Conservation (phyloP, 2,329 filamentous ascomycete genomes). For the Macrophomina tecta region DNA sequence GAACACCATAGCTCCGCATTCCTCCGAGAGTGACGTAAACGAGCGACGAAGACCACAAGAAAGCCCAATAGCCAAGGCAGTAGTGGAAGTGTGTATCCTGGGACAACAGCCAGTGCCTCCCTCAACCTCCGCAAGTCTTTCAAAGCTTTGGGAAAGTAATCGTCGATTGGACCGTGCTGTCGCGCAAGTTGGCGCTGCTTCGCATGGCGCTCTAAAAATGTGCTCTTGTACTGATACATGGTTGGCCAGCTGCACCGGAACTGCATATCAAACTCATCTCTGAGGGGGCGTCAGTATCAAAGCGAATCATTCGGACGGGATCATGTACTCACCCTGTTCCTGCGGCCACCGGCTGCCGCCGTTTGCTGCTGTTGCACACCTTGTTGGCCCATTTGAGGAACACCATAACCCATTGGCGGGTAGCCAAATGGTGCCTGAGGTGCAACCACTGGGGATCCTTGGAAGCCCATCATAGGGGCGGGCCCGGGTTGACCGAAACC, state of each 20-base stretch:
- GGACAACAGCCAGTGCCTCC: constrained; percentile 26
- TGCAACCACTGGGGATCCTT: constrained; percentile 16
- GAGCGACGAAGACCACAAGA: constrained; percentile 18
- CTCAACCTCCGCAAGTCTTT: background rate
- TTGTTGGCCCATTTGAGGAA: constrained; percentile 24
- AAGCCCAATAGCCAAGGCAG: background rate
- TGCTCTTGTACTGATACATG: constrained; percentile 11
- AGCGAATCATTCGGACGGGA: no score
- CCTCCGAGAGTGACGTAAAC: constrained; percentile 24
- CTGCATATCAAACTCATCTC: constrained; percentile 2
- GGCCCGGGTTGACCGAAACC: constrained; percentile 22
- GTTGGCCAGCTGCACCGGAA: background rate
- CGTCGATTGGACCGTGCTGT: background rate
- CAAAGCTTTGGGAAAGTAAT: constrained; percentile 1
- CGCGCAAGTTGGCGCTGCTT: background rate
- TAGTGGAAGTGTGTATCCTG: background rate
- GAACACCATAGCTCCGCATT: constrained; percentile 24
- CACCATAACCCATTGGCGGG: constrained; percentile 24
- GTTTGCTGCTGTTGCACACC: constrained; percentile 17
- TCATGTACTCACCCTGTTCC: constrained; percentile 20
- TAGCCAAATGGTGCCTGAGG: constrained; percentile 23
- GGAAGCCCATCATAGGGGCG: constrained; percentile 26
- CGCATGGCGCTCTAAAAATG: background rate
- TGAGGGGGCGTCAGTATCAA: background rate
- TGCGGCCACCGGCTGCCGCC: constrained; percentile 19